Evolutionary conservation across 1,139 yeast genomes (phyloP).

Genomic region (Kazachstania sp.): DNA sequence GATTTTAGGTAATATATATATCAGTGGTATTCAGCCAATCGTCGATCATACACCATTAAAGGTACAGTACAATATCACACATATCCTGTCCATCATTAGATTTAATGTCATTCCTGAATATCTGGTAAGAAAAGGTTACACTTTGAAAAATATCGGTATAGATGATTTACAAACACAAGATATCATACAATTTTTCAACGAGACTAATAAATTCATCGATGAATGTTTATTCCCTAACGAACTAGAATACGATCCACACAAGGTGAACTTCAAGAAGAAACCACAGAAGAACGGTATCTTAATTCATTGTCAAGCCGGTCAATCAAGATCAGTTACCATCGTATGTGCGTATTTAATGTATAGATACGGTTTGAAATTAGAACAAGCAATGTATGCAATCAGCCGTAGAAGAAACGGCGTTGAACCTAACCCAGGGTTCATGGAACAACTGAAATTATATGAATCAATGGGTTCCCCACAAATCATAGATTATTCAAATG

Average conservation of each 20-base stretch:
- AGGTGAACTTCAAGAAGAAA: slow-evolving; percentile 31
- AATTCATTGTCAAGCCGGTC: slow-evolving; percentile 81
- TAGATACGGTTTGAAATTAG: slow-evolving; percentile 48
- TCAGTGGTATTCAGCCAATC: slow-evolving; percentile 54
- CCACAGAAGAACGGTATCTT: slow-evolving; percentile 43
- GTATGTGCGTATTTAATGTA: slow-evolving; percentile 75
- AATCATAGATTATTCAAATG: slow-evolving; percentile 27
- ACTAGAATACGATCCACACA: slow-evolving; percentile 24
- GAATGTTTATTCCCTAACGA: slow-evolving; percentile 44
- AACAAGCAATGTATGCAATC: slow-evolving; percentile 66
- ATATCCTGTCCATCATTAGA: slow-evolving; percentile 58
- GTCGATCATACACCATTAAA: slow-evolving; percentile 38
- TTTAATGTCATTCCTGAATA: slow-evolving; percentile 53
- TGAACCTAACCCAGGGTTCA: slow-evolving; percentile 72
- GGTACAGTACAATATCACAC: slow-evolving; percentile 46
- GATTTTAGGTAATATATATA: slow-evolving; percentile 55
- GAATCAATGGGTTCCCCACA: slow-evolving; percentile 38
- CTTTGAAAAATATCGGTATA: slow-evolving; percentile 54
- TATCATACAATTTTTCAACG: slow-evolving; percentile 51
- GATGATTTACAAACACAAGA: slow-evolving; percentile 60
- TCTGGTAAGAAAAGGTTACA: slow-evolving; percentile 37
- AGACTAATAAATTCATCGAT: slow-evolving; percentile 59
- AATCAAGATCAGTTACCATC: slow-evolving; percentile 69
- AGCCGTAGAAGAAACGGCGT: slow-evolving; percentile 49
- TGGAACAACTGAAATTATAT: slow-evolving; percentile 60